A percentile compares a stretch with the other conserved stretches of the same genome.
Conservation (phyloP, 768 basidiomycete genomes). For the Amanita brunnescens region DNA sequence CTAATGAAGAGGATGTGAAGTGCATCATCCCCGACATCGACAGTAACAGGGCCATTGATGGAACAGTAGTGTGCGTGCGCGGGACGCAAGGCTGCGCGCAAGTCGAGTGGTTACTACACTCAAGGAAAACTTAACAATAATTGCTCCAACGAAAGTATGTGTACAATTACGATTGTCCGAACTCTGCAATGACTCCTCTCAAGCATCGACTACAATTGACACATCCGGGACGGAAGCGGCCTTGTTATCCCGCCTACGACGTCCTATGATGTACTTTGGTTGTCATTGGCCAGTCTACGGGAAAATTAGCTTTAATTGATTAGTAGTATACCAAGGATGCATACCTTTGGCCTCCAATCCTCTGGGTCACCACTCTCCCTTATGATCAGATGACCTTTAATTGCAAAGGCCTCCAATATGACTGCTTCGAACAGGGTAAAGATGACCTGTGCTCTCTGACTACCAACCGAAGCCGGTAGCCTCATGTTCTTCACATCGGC, state of each 20-base stretch:
- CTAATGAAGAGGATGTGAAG: slow-evolving; percentile 66
- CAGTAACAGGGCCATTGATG: slow-evolving; percentile 31
- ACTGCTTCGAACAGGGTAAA: slow-evolving; percentile 19
- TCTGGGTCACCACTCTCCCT: slow-evolving; percentile 22
- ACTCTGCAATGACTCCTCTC: not conserved
- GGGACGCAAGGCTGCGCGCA: slow-evolving; percentile 55
- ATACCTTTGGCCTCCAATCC: slow-evolving; percentile 15
- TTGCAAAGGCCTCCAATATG: slow-evolving; percentile 18
- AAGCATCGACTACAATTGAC: not conserved
- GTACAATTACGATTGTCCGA: too few relatives aligned
- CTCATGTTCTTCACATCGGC: slow-evolving; percentile 14
- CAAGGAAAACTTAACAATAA: slow-evolving; percentile 23
- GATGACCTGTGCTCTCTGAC: slow-evolving; percentile 22
- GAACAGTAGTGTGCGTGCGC: slow-evolving; percentile 63
- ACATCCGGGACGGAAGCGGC: too few relatives aligned
- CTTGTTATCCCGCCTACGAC: not conserved
- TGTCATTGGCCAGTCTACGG: not conserved
- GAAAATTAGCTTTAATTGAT: not conserved
- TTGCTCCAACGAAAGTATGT: not conserved
- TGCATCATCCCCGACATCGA: slow-evolving; percentile 61
- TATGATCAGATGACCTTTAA: slow-evolving; percentile 22
- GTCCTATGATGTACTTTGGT: slow-evolving; percentile 1
- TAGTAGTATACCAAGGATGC: not conserved
- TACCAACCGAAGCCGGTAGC: slow-evolving; percentile 19
- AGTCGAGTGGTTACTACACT: slow-evolving; percentile 47